phyloP scores from a whole-genome alignment of 164 flowering plant species.

The Dillenia turbinata region DNA sequence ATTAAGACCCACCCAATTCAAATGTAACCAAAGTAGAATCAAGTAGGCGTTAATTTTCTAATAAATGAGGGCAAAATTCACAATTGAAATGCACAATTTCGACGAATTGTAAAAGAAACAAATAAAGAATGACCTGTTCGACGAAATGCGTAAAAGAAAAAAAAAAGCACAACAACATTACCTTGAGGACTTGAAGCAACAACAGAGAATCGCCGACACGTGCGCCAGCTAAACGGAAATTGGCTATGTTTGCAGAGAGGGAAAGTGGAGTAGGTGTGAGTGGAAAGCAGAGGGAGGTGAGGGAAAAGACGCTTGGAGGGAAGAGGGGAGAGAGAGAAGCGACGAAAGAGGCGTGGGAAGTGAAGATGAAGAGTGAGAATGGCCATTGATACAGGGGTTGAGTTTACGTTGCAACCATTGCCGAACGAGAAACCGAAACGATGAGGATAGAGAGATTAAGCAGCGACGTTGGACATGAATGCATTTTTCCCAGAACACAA shows the following conservation, averaged over 20 bases:
- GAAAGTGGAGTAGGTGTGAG: background rate
- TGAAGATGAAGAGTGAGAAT: constrained; percentile 18
- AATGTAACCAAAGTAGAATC: background rate
- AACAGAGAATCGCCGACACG: constrained; percentile 19
- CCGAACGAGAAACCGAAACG: too few species aligned
- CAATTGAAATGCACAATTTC: background rate
- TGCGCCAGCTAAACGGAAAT: constrained; percentile 8
- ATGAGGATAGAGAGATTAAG: too few species aligned
- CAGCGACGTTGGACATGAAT: too few species aligned
- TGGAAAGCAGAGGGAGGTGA: constrained; percentile 6
- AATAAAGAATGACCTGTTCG: background rate
- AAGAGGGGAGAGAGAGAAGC: background rate
- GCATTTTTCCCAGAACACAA: too few species aligned
- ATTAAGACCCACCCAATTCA: background rate
- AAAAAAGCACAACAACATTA: background rate
- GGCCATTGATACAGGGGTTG: background rate
- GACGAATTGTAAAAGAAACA: background rate
- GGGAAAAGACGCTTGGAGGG: background rate
- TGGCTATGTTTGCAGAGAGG: background rate
- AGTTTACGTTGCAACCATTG: too few species aligned
- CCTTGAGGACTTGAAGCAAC: constrained; percentile 27
- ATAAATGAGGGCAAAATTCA: background rate
- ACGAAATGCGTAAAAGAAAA: constrained; percentile 1
- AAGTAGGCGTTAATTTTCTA: background rate
- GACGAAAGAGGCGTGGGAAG: constrained; percentile 10